Conservation (phyloP, 2,329 filamentous ascomycete species). For the Penicillium sp. region DNA sequence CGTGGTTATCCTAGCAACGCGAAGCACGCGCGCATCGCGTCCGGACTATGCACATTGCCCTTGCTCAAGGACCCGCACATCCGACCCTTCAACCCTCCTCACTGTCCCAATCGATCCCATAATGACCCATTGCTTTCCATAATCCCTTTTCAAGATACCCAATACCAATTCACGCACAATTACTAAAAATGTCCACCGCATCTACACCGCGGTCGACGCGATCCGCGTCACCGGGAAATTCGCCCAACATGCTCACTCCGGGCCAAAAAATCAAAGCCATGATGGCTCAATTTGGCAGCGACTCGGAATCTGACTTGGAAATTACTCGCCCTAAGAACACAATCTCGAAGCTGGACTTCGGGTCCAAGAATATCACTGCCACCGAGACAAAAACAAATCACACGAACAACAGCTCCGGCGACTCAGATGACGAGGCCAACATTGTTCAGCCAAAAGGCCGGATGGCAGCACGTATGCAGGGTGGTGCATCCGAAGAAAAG, state of each 20-base stretch:
- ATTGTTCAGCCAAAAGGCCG: slow-evolving; percentile 60
- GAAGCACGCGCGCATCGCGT: slow-evolving; percentile 27
- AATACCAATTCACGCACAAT: not conserved
- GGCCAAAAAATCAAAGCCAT: slow-evolving; percentile 51
- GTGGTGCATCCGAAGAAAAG: slow-evolving; percentile 4
- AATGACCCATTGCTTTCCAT: slow-evolving; percentile 3
- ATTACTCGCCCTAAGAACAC: slow-evolving; percentile 6
- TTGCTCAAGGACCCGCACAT: slow-evolving; percentile 7
- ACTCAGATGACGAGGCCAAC: slow-evolving; percentile 42
- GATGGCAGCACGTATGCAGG: slow-evolving; percentile 65
- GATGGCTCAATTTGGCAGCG: slow-evolving; percentile 49
- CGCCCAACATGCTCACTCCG: slow-evolving; percentile 42
- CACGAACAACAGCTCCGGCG: slow-evolving; percentile 11
- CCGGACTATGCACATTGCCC: slow-evolving; percentile 19
- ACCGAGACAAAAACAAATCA: slow-evolving; percentile 1
- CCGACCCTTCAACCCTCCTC: not conserved
- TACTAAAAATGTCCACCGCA: slow-evolving; percentile 28
- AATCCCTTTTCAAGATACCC: not conserved
- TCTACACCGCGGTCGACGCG: slow-evolving; percentile 37
- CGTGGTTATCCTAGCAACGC: slow-evolving; percentile 22
- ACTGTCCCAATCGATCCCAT: slow-evolving; percentile 1
- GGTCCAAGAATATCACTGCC: slow-evolving; percentile 4
- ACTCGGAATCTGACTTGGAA: slow-evolving; percentile 48
- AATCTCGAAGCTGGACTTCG: slow-evolving; percentile 19
- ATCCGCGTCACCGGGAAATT: slow-evolving; percentile 29